Base-by-base conservation (phyloP, 192 early-diverging fungal genomes). In the Coemansia guatemalensis region DNA sequence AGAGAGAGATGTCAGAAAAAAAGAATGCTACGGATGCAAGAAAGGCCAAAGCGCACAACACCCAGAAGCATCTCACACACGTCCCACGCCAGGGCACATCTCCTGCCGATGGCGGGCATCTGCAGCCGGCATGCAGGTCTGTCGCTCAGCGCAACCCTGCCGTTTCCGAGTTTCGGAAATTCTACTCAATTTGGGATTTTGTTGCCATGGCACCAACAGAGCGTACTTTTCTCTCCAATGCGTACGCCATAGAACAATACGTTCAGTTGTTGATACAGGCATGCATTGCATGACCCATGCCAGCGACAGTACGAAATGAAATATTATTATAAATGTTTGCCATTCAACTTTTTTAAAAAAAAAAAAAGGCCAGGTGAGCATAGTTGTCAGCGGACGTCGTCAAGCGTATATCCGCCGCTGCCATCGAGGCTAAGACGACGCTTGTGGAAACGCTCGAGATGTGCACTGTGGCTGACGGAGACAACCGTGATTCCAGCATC, bases 381-480 rank as follows among this genome's bases (percentile, higher is more conserved):
- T 32, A 6, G 48, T 4, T 62, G 33, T 25, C 53, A 48, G 53
- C 22, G 39, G 41, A 56, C 21, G 33, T 58, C 55, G 8, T 22
- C 50, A 11, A 73, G 39, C 9, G 62, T 30, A 29, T 79, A 71
- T 48, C 64, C 48, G 39, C 80, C 79, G 12, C 74, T 44, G 11
- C 65, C 70, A 60, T 78, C 63, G 17, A 89, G 56, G 9, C 59
- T 41, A 35, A 89, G 66, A 3, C 56, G 55, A 5, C 52, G 56
- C 0, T 57, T 58, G 67, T 91, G 89, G 61, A 83, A 86, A 18
- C 65, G 73, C 22, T 69, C 62, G 47, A 90, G 59, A 14, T 65
- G 63, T 8, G 79, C 67, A 44, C 92, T 85, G 62, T 99, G 97
- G 5, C 89, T 90, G 23, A 99, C 90, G 12, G 94, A 93, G n/a